Evolutionary conservation across 2,329 filamentous ascomycete genomes (phyloP).

Genomic region (Talaromyces pinophilus): DNA sequence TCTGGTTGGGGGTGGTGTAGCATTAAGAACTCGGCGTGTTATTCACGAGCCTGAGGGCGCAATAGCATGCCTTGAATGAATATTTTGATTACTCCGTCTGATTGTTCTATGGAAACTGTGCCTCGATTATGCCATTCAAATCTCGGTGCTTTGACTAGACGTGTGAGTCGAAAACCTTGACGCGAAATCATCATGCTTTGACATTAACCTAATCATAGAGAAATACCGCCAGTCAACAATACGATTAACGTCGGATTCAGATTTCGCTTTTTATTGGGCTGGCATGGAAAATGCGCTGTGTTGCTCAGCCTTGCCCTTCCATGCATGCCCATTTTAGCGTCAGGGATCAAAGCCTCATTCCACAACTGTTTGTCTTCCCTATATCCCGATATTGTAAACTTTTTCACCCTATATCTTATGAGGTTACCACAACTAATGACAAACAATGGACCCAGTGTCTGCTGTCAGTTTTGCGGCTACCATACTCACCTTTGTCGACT

Average conservation of each 20-base stretch:
- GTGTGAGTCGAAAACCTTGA: neutral
- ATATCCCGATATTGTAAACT: neutral
- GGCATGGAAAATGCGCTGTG: neutral
- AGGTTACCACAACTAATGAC: neutral
- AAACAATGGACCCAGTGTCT: slow-evolving; percentile 32
- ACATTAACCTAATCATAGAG: neutral
- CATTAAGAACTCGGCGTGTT: slow-evolving; percentile 1
- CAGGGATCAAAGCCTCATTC: neutral
- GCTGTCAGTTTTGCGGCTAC: slow-evolving; percentile 30
- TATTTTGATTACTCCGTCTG: neutral
- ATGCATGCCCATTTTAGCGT: neutral
- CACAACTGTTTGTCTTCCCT: neutral
- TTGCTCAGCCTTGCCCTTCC: neutral
- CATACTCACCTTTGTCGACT: slow-evolving; percentile 30
- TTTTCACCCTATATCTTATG: neutral
- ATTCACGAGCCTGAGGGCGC: neutral
- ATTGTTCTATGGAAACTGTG: neutral
- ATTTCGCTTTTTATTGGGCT: neutral
- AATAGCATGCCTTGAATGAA: neutral
- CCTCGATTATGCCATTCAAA: neutral
- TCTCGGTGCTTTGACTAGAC: neutral
- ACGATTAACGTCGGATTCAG: neutral
- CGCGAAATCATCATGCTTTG: neutral
- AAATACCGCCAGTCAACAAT: neutral
- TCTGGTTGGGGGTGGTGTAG: slow-evolving; percentile 2